Percentiles rank a stretch among this genome's conserved stretches.
phyloP scores from a whole-genome alignment of 495 filamentous ascomycete genomes.

The Delitschia confertaspora region DNA sequence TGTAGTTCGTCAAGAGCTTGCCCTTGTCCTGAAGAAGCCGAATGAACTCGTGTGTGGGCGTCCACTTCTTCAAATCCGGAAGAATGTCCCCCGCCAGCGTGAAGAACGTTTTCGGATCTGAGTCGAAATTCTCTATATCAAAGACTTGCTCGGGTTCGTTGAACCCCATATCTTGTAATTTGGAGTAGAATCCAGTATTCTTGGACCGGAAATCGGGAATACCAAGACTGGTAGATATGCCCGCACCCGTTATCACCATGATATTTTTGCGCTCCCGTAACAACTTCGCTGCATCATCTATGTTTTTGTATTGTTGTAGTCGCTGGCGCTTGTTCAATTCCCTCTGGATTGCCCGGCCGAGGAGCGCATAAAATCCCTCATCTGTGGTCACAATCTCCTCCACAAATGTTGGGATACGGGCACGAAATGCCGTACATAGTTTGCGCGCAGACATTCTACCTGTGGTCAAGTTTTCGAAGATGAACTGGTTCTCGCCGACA shows the following conservation, averaged over 20 bases:
- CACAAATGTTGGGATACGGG: conserved; percentile 65
- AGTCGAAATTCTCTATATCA: conserved; percentile 73
- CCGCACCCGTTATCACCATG: conserved; percentile 88
- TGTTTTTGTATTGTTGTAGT: conserved; percentile 68
- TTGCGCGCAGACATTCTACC: conserved; percentile 67
- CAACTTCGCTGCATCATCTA: conserved; percentile 78
- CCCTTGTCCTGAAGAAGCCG: conserved; percentile 83
- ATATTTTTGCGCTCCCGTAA: conserved; percentile 70
- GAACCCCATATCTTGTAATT: conserved; percentile 65
- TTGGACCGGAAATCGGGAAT: conserved; percentile 65
- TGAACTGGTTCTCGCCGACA: conserved; percentile 67
- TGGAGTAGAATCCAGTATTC: conserved; percentile 66
- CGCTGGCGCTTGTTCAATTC: conserved; percentile 77
- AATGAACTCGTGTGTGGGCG: conserved; percentile 92
- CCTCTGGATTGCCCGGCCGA: conserved; percentile 69
- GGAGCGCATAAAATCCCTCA: conserved; percentile 62
- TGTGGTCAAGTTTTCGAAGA: conserved; percentile 59
- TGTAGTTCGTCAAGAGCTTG: conserved; percentile 92
- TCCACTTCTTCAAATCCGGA: conserved; percentile 61
- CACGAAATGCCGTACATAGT: conserved; percentile 85
- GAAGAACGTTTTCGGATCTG: conserved; percentile 80
- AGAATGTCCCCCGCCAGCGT: conserved; percentile 85
- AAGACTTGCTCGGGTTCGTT: conserved; percentile 92
- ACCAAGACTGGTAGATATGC: conserved; percentile 66
- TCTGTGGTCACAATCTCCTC: conserved; percentile 25